A percentile compares a stretch with the other conserved stretches of the same genome.
Conservation (phyloP, 2,329 filamentous ascomycete species). For the Trichoderma atrobrunneum region DNA sequence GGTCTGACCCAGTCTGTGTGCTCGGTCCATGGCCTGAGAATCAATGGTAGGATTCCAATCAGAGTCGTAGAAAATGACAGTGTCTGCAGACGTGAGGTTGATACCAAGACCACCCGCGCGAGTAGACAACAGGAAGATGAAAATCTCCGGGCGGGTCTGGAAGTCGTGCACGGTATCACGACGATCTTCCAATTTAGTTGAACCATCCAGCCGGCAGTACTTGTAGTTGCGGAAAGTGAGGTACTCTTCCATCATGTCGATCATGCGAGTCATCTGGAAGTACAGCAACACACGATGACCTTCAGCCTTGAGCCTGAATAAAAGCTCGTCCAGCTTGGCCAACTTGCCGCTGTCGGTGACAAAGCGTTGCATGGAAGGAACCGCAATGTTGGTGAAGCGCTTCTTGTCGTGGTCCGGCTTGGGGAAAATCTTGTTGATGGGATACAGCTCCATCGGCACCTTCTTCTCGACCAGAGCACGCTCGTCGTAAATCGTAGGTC, state of each 20-base stretch:
- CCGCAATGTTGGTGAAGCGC: slow-evolving; percentile 84
- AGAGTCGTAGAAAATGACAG: slow-evolving; percentile 98
- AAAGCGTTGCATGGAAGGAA: slow-evolving; percentile 95
- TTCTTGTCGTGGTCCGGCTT: slow-evolving; percentile 76
- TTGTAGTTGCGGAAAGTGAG: slow-evolving; percentile 99
- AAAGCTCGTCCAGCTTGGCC: slow-evolving; percentile 80
- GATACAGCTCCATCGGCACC: slow-evolving; percentile 62
- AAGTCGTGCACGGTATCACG: slow-evolving; percentile 96
- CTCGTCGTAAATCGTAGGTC: slow-evolving; percentile 63
- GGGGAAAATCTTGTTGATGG: slow-evolving; percentile 66
- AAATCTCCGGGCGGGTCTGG: slow-evolving; percentile 90
- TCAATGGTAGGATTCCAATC: slow-evolving; percentile 99
- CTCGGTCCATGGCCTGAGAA: slow-evolving; percentile 97
- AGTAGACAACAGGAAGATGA: slow-evolving; percentile 93
- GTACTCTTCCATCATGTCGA: slow-evolving; percentile 98
- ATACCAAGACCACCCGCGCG: slow-evolving; percentile 97
- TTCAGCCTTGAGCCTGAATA: slow-evolving; percentile 86
- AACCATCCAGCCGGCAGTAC: slow-evolving; percentile 93
- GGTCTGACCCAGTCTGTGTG: slow-evolving; percentile 94
- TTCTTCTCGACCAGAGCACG: slow-evolving; percentile 71
- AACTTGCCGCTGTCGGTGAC: slow-evolving; percentile 97
- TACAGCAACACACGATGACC: slow-evolving; percentile 93
- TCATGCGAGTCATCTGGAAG: slow-evolving; percentile 99
- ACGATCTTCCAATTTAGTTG: slow-evolving; percentile 94
- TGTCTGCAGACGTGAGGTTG: slow-evolving; percentile 93